Base-by-base conservation (phyloP, 306 rosid species). In the Rosa rugosa region DNA sequence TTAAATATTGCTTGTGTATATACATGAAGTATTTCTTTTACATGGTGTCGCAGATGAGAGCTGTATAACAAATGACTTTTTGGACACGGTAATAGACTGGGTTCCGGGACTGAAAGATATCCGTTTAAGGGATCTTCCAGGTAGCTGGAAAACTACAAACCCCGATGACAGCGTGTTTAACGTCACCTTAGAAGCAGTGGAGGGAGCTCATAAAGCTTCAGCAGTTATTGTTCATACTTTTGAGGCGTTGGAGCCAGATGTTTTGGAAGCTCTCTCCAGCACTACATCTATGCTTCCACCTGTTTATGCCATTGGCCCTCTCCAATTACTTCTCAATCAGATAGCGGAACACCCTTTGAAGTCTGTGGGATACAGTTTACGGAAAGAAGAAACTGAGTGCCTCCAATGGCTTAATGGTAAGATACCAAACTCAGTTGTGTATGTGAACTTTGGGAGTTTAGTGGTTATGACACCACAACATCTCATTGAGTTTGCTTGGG, bases 341-440 rank as follows among this genome's bases (percentile, higher is more conserved):
- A 1, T 36, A 38, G 50, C 80, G 2, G 11, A 75, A 23, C 6
- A 75, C 13, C 54, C 57, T 6, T 51, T 75, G 17, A 60, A 75
- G 8, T 0, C 67, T 10, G 11, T 81, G 11, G 71, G 62, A 8
- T 75, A 69, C 54, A 81, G 65, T 60, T 46, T 81, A 7, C 47
- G 76, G 77, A 75, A 81, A 47, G 84, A 81, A 81, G 84, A 81
- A 10, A 44, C 65, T 0, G 64, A 69, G 38, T 75, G 84, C 45
- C 65, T 69, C 0, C 4, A 36, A 36, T 69, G 84, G 84, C 79
- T 81, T 4, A 3, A 45, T 22, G 1, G 40, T n/a, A 76, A 73
- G 18, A 22, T 23, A 5, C 72, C 70, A 12, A 75, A 75, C 27
- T 80, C 75, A 0, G 79, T 74, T 2, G 9, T 80, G 23, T 74